A percentile compares a stretch with the other conserved stretches of the same genome.
These are phyloP conservation scores for Aplosporella prunicola DNA, from an alignment of 2,329 filamentous ascomycete species.

Conservation along the genomic window DNA sequence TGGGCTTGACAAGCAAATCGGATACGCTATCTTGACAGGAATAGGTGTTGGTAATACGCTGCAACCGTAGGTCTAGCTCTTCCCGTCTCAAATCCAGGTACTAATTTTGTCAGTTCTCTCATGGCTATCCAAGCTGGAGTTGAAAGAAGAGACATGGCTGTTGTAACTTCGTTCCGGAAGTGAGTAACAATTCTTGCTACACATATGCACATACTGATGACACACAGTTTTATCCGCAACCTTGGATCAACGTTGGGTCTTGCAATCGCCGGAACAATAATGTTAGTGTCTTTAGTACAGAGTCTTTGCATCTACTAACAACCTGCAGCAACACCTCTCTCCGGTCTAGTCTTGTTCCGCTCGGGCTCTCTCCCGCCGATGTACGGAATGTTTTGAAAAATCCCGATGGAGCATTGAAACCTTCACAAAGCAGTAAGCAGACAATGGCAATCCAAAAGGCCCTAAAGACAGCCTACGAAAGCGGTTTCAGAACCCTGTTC, in stretches of 20 bases:
- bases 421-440: background rate
- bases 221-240: constrained; percentile 27
- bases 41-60: constrained; percentile 9
- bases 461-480: constrained; percentile 1
- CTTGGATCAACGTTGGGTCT: constrained; percentile 34
- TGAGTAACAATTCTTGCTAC: background rate
- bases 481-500: constrained; percentile 4
- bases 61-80: constrained; percentile 4
- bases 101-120: constrained; percentile 2
- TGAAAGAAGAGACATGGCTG: constrained; percentile 31
- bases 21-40: constrained; percentile 42
- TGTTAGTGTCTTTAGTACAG: constrained; percentile 13
- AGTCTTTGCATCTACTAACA: background rate
- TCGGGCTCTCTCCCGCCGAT: background rate
- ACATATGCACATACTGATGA: background rate
- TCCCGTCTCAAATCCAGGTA: background rate
- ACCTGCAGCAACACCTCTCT: constrained; percentile 3
- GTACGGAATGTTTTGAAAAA: background rate
- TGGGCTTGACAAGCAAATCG: constrained; percentile 44
- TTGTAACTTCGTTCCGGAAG: constrained; percentile 26
- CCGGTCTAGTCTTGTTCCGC: background rate
- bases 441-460: background rate
- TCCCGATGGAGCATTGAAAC: background rate
- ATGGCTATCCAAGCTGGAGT: constrained; percentile 30
- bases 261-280: constrained; percentile 32